Conservation (phyloP, 306 rosid species). For the Comarum palustre region DNA sequence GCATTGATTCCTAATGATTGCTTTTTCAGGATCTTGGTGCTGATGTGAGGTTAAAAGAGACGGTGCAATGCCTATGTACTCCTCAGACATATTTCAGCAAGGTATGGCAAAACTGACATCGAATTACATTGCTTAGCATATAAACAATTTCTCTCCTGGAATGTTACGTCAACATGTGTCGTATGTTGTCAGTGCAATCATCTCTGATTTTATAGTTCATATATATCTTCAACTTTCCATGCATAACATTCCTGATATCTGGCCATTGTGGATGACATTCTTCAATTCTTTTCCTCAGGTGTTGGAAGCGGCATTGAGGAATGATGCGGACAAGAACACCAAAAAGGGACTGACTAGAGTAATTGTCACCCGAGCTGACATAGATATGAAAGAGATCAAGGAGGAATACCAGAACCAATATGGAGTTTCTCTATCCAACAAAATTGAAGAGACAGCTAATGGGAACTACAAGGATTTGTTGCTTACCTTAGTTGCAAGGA, state of each 20-base stretch:
- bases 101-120: conserved; percentile 37
- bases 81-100: conserved; percentile 63
- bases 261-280: background rate
- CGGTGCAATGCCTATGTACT: conserved; percentile 65
- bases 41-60: conserved; percentile 52
- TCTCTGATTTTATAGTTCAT: background rate
- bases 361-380: conserved; percentile 73
- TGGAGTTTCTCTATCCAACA: conserved; percentile 55
- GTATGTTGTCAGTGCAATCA: background rate
- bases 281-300: conserved; percentile 33
- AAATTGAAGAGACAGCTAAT: conserved; percentile 55
- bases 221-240: background rate
- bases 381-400: conserved; percentile 62
- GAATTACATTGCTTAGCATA: background rate
- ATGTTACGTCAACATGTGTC: background rate
- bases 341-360: conserved; percentile 77
- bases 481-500: conserved; percentile 51
- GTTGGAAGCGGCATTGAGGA: conserved; percentile 51
- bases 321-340: conserved; percentile 50
- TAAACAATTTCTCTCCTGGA: background rate
- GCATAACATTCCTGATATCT: background rate
- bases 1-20: background rate
- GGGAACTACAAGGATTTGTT: conserved; percentile 88
- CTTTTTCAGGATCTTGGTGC: conserved; percentile 56
- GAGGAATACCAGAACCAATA: conserved; percentile 41